Percentiles rank a stretch among this genome's conserved stretches.
These are phyloP conservation scores for Xylaria grammica DNA, from an alignment of 495 filamentous ascomycete species.

Conservation along the genomic window DNA sequence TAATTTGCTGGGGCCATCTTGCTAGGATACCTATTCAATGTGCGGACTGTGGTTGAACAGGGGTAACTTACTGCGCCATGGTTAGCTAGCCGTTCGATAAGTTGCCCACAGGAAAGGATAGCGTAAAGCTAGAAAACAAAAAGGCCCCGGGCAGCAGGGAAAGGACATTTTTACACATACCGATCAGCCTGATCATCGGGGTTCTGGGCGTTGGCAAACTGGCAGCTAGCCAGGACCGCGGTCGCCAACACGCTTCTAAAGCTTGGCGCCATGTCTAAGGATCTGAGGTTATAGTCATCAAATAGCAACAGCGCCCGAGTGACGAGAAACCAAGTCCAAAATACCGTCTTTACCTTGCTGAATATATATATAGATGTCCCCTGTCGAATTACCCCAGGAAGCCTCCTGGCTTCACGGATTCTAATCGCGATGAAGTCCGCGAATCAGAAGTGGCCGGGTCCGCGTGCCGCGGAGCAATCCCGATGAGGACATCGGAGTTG, in stretches of 20 bases:
- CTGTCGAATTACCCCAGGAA: background rate
- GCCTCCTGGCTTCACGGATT: conserved; percentile 2
- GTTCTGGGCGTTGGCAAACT: conserved; percentile 20
- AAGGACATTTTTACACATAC: conserved; percentile 6
- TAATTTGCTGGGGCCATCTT: background rate
- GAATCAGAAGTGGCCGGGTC: conserved; percentile 7
- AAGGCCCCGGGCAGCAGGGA: background rate
- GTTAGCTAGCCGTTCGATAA: conserved; percentile 8
- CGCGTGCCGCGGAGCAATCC: conserved; percentile 10
- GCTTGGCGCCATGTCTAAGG: conserved; percentile 19
- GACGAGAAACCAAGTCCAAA: background rate
- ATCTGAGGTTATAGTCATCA: background rate
- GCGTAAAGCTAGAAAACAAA: background rate
- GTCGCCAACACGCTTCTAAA: conserved; percentile 18
- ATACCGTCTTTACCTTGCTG: background rate
- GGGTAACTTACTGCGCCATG: conserved; percentile 12
- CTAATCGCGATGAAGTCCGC: conserved; percentile 1
- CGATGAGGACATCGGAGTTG: conserved; percentile 21
- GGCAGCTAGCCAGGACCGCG: conserved; percentile 10
- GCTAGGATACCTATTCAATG: background rate
- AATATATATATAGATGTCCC: conserved; percentile 10
- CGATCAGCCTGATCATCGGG: conserved; percentile 19
- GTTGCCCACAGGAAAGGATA: background rate
- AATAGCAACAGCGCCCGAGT: background rate
- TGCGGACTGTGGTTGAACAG: background rate